These are phyloP conservation scores for Phytophthora constricta DNA, from an alignment of 352 stramenopile genomes.

Conservation along the genomic window DNA sequence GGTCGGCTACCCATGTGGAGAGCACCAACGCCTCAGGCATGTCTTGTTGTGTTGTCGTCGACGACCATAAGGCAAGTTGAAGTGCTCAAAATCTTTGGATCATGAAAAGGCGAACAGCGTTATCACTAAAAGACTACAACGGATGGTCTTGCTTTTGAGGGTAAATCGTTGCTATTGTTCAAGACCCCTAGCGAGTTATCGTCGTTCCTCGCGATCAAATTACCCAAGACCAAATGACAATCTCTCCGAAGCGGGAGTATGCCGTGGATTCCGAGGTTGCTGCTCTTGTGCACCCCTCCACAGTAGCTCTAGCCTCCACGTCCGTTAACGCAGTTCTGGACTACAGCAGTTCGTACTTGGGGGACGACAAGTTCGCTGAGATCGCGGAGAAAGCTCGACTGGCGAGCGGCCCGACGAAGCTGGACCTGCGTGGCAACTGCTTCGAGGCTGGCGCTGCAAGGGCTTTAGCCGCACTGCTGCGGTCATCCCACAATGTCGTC, in stretches of 20 bases:
- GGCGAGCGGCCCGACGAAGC: slow-evolving; percentile 43
- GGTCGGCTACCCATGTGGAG: too few species aligned
- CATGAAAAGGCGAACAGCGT: neutral
- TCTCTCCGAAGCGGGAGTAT: slow-evolving; percentile 18
- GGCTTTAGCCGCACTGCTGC: slow-evolving; percentile 59
- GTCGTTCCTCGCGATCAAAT: too few species aligned
- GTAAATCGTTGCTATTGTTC: too few species aligned
- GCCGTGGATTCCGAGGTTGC: slow-evolving; percentile 10
- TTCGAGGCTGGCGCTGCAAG: slow-evolving; percentile 68
- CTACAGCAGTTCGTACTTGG: slow-evolving; percentile 78
- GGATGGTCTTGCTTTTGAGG: too few species aligned
- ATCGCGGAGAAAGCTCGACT: slow-evolving; percentile 58
- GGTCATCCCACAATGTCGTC: slow-evolving; percentile 56
- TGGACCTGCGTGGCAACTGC: slow-evolving; percentile 81
- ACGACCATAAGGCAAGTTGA: neutral
- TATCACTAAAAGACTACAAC: too few species aligned
- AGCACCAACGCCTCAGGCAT: neutral
- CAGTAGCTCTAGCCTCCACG: neutral
- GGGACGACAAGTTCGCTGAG: slow-evolving; percentile 69
- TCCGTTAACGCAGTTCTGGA: slow-evolving; percentile 46
- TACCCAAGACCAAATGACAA: slow-evolving; percentile 34
- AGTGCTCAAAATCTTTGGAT: slow-evolving; percentile 1
- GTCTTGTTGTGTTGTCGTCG: neutral
- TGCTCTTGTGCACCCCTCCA: slow-evolving; percentile 16
- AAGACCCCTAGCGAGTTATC: too few species aligned